A percentile compares a stretch with the other conserved stretches of the same genome.
Evolutionary conservation across 441 rosid genomes (phyloP).

Genomic region (Erodium chrysanthum): DNA sequence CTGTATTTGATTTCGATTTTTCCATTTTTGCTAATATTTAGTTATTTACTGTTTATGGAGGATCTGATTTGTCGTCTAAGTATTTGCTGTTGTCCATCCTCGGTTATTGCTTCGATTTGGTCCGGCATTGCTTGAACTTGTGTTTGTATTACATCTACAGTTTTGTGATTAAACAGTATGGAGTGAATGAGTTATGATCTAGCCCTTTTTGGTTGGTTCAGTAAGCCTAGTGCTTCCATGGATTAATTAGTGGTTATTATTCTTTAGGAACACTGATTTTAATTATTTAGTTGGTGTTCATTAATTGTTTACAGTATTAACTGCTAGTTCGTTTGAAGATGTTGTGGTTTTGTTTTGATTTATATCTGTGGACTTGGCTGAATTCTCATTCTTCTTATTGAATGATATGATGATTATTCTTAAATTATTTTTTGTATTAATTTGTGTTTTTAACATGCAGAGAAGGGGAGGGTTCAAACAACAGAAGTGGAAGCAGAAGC

Average conservation of each 20-base stretch:
- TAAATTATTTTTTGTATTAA: background rate
- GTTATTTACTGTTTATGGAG: background rate
- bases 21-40: background rate
- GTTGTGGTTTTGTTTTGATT: background rate
- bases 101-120: background rate
- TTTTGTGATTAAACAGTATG: too few relatives aligned
- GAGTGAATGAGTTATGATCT: background rate
- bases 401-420: background rate
- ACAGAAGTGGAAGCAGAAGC: conserved; percentile 28
- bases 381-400: background rate
- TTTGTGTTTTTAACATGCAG: conserved; percentile 23
- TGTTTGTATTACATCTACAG: background rate
- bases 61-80: background rate
- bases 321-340: background rate
- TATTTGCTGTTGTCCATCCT: background rate
- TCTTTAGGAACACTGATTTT: background rate
- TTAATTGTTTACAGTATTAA: background rate
- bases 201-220: background rate
- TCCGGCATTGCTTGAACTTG: background rate
- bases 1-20: conserved; percentile 1
- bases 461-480: conserved; percentile 21
- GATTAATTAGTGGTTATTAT: background rate
- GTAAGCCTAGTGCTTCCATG: background rate
- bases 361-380: background rate
- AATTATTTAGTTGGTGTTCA: background rate